phyloP scores from a whole-genome alignment of 768 basidiomycete genomes.

The Butyriboletus loyo region DNA sequence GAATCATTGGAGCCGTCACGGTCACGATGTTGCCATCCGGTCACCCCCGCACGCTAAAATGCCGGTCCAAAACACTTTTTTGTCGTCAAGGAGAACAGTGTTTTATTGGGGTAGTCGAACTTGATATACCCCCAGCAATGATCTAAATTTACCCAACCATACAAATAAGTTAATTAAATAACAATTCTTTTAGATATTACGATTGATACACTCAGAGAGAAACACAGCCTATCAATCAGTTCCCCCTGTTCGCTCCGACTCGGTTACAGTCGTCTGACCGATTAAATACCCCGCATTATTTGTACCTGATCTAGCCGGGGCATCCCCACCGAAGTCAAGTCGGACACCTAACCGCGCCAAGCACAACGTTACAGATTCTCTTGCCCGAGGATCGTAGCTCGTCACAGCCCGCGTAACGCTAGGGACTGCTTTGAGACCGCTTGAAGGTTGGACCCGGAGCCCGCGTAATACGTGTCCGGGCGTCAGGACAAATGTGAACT shows the following conservation, averaged over 20 bases:
- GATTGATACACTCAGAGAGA: no score
- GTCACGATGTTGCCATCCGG: no score
- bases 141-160: no score
- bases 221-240: no score
- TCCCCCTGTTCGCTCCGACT: slow-evolving; percentile 4
- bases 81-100: no score
- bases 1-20: not conserved
- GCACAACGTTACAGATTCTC: slow-evolving; percentile 25
- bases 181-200: no score
- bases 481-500: slow-evolving; percentile 31
- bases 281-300: not conserved
- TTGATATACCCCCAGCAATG: no score
- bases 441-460: slow-evolving; percentile 17
- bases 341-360: slow-evolving; percentile 32
- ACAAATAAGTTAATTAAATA: no score
- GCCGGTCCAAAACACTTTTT: not conserved
- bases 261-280: not conserved
- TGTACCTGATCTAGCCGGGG: not conserved
- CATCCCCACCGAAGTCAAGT: slow-evolving; percentile 19
- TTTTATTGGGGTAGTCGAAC: no score
- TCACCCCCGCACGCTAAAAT: not conserved
- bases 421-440: not conserved
- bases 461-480: slow-evolving; percentile 42
- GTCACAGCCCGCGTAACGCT: not conserved
- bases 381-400: slow-evolving; percentile 3